A percentile compares a stretch with the other conserved stretches of the same genome.
phyloP scores from a whole-genome alignment of 192 early-diverging fungal genomes.

The Gryganskiella cystojenkinii region DNA sequence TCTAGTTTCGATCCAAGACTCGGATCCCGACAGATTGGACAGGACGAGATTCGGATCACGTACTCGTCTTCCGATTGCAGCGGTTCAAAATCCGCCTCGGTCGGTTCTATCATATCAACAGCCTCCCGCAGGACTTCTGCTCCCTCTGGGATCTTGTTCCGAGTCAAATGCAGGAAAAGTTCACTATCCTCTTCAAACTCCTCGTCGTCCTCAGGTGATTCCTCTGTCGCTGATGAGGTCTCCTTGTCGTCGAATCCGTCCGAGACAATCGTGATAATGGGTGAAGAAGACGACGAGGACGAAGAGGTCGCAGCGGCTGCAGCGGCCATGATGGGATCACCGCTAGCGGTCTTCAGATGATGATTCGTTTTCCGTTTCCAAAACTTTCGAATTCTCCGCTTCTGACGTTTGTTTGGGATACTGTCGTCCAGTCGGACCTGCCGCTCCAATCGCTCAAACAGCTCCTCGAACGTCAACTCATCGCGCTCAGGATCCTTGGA shows the following conservation, averaged over 20 bases:
- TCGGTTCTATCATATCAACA: slow-evolving; percentile 37
- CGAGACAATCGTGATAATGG: too few relatives aligned
- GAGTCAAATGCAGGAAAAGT: slow-evolving; percentile 33
- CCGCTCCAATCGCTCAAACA: slow-evolving; percentile 72
- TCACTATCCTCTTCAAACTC: slow-evolving; percentile 42
- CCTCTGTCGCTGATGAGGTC: slow-evolving; percentile 4
- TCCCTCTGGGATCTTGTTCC: slow-evolving; percentile 14
- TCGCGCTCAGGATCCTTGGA: slow-evolving; percentile 63
- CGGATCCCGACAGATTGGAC: slow-evolving; percentile 76
- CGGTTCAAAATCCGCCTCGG: slow-evolving; percentile 42
- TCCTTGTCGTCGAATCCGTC: neutral
- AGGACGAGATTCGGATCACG: slow-evolving; percentile 71
- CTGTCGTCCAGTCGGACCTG: slow-evolving; percentile 45
- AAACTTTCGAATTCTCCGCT: slow-evolving; percentile 35
- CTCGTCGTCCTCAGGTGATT: slow-evolving; percentile 24
- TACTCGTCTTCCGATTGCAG: slow-evolving; percentile 60
- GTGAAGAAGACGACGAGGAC: too few relatives aligned
- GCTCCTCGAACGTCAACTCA: slow-evolving; percentile 74
- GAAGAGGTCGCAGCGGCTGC: neutral
- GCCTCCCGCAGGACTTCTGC: slow-evolving; percentile 4
- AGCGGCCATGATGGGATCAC: neutral
- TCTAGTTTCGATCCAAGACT: slow-evolving; percentile 65
- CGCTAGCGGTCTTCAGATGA: slow-evolving; percentile 1
- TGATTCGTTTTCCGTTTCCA: slow-evolving; percentile 24
- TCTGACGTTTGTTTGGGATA: slow-evolving; percentile 18